These are phyloP conservation scores for Penicillium dipodomyicola DNA, from an alignment of 495 filamentous ascomycete genomes.

Conservation along the genomic window DNA sequence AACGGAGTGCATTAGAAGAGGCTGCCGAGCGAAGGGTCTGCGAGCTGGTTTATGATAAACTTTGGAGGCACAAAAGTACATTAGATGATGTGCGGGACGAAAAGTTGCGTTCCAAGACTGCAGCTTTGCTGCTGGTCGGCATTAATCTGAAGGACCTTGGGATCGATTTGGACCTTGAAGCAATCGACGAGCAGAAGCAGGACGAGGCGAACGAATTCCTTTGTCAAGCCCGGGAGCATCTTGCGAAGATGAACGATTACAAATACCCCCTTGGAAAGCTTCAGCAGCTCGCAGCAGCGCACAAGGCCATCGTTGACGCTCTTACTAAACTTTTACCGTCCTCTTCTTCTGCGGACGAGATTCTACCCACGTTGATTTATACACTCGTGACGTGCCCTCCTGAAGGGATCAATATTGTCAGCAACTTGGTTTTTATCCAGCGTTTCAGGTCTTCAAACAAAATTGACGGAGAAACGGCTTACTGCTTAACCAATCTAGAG, in stretches of 20 bases:
- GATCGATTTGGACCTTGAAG: constrained; percentile 60
- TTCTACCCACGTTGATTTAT: constrained; percentile 94
- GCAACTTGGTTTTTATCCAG: constrained; percentile 91
- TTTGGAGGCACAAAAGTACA: constrained; percentile 88
- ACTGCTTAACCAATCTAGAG: constrained; percentile 94
- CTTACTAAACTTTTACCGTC: constrained; percentile 71
- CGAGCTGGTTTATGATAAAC: constrained; percentile 78
- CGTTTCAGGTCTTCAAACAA: constrained; percentile 84
- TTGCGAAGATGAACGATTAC: constrained; percentile 81
- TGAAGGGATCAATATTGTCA: constrained; percentile 83
- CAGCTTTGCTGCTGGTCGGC: constrained; percentile 83
- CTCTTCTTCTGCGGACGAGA: constrained; percentile 93
- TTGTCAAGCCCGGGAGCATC: constrained; percentile 66
- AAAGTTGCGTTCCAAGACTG: constrained; percentile 91
- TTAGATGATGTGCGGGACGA: constrained; percentile 95
- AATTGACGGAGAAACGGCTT: constrained; percentile 89
- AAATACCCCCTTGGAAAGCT: constrained; percentile 90
- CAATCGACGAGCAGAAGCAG: constrained; percentile 58
- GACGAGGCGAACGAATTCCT: constrained; percentile 71
- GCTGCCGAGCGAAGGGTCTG: constrained; percentile 87
- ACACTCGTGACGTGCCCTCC: constrained; percentile 87
- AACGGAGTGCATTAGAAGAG: constrained; percentile 77
- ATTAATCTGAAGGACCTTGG: constrained; percentile 86
- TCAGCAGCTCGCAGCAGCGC: constrained; percentile 78
- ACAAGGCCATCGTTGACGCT: constrained; percentile 93